A percentile compares a stretch with the other conserved stretches of the same genome.
phyloP scores from a whole-genome alignment of 1,139 yeast species.

The Nakaseomyces nivariensis region DNA sequence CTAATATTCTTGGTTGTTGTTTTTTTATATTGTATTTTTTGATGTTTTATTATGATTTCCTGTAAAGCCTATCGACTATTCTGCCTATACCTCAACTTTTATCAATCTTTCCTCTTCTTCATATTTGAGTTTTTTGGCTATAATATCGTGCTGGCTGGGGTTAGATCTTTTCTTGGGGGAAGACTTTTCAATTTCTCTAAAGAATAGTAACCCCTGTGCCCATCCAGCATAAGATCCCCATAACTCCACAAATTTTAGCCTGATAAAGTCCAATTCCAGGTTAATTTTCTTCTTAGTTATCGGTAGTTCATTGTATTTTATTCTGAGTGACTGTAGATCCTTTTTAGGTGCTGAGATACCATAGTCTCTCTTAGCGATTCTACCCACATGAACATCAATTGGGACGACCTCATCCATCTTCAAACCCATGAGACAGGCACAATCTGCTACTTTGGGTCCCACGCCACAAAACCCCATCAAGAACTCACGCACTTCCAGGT shows the following conservation, averaged over 20 bases:
- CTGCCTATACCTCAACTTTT: conserved; percentile 6
- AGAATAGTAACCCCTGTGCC: conserved; percentile 90
- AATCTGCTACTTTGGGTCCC: conserved; percentile 97
- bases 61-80: not conserved
- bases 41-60: not conserved
- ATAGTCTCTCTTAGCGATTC: conserved; percentile 79
- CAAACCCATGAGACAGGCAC: conserved; percentile 84
- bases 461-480: conserved; percentile 72
- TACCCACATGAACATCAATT: conserved; percentile 93
- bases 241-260: conserved; percentile 48
- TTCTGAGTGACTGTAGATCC: conserved; percentile 23
- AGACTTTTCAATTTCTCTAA: conserved; percentile 68
- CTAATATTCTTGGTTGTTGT: too few species aligned
- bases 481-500: conserved; percentile 48
- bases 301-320: conserved; percentile 22
- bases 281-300: conserved; percentile 41
- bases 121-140: not conserved
- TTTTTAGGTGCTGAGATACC: conserved; percentile 37
- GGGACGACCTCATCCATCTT: conserved; percentile 88
- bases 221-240: conserved; percentile 97
- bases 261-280: conserved; percentile 43
- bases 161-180: not conserved
- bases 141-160: not conserved
- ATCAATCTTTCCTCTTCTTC: not conserved
- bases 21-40: not conserved